Base-by-base conservation (phyloP, 1,139 yeast genomes). In the Geotrichum klebahnii region DNA sequence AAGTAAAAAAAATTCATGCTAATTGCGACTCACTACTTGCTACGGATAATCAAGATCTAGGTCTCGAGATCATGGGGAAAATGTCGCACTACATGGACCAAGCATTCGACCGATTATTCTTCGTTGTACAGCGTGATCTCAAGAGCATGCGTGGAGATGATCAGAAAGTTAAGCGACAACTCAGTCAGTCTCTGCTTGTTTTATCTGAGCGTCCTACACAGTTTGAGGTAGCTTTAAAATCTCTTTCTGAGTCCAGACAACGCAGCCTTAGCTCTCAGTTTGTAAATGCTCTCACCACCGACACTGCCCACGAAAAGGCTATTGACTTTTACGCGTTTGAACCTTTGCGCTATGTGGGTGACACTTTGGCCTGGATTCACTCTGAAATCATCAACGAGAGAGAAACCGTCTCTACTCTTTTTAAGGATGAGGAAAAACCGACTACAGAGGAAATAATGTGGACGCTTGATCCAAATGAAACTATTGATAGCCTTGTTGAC, bases 301-400 rank as follows among this genome's bases (percentile, higher is more conserved):
- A 80, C 28, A 60, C 61, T 20, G 50, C 55, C 52, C 53, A 60
- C 12, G 56, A 64, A 12, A 68, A 80, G 54, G 85, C 90, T 1
- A 72, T 87, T 20, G 76, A 79, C 42, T 69, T 83, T 45, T 77
- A 83, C 9, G 83, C 90, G 0, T 86, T 84, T 63, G 97, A 92
- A 65, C 87, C 96, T 1, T 72, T 81, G 17, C 73, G 96, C 52
- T 89, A 82, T 59, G 75, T 87, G 17, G 96, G 97, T 24, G 97
- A 89, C 64, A 76, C 92, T 29, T 70, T 92, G 42, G 98, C 98
- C 0, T 86, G 87, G 70, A 76, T 90, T 12, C 97, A 94, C 62
- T 79, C 94, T 0, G 77, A 88, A n/a, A 82, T 90, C 32, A 95
- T 89, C 3, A 86, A 87, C 65, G 98, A 94, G 65, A 76, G 81